Evolutionary conservation across 1,284 basidiomycete genomes (phyloP).

Genomic region (Apiotrichum veenhuisii): DNA sequence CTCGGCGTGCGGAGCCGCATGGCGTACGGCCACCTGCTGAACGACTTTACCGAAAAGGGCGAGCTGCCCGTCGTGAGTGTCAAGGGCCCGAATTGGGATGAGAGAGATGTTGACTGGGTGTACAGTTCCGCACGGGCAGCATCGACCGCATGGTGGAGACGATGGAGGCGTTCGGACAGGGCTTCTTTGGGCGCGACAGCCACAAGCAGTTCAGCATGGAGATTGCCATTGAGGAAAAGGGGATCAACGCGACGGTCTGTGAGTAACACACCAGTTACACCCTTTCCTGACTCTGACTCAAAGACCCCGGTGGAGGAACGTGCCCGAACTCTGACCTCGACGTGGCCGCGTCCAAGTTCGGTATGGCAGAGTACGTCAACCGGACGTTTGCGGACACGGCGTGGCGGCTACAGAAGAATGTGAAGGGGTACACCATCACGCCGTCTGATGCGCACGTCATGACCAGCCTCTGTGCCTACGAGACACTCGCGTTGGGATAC

Average conservation of each 20-base stretch:
- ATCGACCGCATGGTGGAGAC: constrained; percentile 82
- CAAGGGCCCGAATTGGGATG: too few species aligned
- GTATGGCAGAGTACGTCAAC: constrained; percentile 61
- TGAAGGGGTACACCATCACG: constrained; percentile 21
- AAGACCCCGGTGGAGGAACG: constrained; percentile 19
- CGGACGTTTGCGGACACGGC: constrained; percentile 33
- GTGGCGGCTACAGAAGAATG: constrained; percentile 15
- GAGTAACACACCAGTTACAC: constrained; percentile 42
- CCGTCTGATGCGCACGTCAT: constrained; percentile 36
- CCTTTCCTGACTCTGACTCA: not conserved
- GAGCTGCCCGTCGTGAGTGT: constrained; percentile 26
- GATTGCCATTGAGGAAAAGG: constrained; percentile 55
- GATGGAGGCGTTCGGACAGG: constrained; percentile 76
- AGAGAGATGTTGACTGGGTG: not conserved
- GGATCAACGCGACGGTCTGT: constrained; percentile 51
- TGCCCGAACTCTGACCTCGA: constrained; percentile 68
- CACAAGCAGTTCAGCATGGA: constrained; percentile 72
- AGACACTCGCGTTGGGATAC: constrained; percentile 87
- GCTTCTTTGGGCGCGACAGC: constrained; percentile 76
- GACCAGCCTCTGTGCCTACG: constrained; percentile 65
- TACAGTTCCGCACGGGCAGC: constrained; percentile 63
- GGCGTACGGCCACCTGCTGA: constrained; percentile 74
- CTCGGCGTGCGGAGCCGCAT: constrained; percentile 41
- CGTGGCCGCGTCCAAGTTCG: constrained; percentile 51
- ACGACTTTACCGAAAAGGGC: constrained; percentile 63